phyloP scores from a whole-genome alignment of 805 yeast species.

The Pachysolen tannophilus region DNA sequence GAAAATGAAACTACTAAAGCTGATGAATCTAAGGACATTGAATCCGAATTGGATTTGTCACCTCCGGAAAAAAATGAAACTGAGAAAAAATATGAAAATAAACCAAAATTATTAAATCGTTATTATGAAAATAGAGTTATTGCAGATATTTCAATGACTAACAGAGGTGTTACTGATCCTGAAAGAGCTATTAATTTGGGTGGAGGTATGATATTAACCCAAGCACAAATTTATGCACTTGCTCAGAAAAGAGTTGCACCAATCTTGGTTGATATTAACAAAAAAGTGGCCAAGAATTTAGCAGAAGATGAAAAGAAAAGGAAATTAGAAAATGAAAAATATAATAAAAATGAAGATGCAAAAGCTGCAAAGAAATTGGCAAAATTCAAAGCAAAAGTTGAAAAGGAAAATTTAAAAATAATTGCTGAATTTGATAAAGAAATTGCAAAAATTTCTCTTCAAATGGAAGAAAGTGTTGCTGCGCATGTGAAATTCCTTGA shows the following conservation, averaged over 20 bases:
- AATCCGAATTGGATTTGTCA: conserved; percentile 9
- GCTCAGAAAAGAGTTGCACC: conserved; percentile 51
- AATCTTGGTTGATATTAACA: conserved; percentile 40
- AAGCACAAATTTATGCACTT: conserved; percentile 45
- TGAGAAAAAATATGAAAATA: conserved; percentile 31
- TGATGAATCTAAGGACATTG: conserved; percentile 7
- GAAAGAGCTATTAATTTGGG: conserved; percentile 43
- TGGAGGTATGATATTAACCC: conserved; percentile 45
- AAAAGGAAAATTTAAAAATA: conserved; percentile 29
- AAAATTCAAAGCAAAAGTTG: conserved; percentile 28
- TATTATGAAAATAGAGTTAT: conserved; percentile 41
- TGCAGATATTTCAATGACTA: conserved; percentile 37
- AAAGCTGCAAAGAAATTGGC: conserved; percentile 28
- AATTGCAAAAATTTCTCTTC: conserved; percentile 16
- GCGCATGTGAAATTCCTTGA: conserved; percentile 30
- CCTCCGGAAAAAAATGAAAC: conserved; percentile 26
- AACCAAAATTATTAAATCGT: conserved; percentile 39
- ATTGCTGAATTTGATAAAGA: conserved; percentile 16
- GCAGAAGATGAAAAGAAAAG: conserved; percentile 24
- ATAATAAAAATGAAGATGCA: conserved; percentile 10
- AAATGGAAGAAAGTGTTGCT: conserved; percentile 20
- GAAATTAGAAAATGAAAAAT: conserved; percentile 15
- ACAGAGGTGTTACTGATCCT: conserved; percentile 36
- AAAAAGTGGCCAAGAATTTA: conserved; percentile 30
- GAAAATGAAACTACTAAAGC: conserved; percentile 10